Evolutionary conservation across 176 grass and related monocot species (phyloP).

Genomic region (Carex scoparia): DNA sequence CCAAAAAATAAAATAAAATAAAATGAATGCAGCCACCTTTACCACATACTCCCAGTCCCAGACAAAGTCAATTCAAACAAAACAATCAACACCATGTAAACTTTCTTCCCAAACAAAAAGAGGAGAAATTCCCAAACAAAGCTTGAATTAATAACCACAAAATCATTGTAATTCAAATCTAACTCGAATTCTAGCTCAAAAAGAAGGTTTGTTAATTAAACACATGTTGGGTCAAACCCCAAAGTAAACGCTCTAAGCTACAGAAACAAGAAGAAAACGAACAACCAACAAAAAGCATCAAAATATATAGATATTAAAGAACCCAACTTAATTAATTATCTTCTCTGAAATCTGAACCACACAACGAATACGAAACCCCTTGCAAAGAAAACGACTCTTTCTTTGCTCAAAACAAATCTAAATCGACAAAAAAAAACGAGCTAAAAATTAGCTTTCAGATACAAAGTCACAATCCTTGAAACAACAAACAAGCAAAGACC

Average conservation of each 20-base stretch:
- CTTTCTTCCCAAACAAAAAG: slow-evolving; percentile 7
- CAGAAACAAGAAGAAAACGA: slow-evolving; percentile 17
- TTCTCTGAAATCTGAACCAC: slow-evolving; percentile 6
- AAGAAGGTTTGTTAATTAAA: neutral
- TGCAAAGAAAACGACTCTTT: neutral
- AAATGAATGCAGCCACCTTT: slow-evolving; percentile 18
- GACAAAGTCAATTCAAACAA: slow-evolving; percentile 18
- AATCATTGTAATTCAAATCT: neutral
- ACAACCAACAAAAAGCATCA: neutral
- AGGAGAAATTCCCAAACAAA: neutral
- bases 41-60: slow-evolving; percentile 10
- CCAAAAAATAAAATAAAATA: slow-evolving; percentile 1
- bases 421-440: neutral
- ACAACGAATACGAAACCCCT: neutral
- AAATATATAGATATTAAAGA: neutral
- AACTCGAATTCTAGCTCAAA: neutral
- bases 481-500: neutral
- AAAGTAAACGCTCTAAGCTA: slow-evolving; percentile 24
- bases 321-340: neutral
- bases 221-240: slow-evolving; percentile 19
- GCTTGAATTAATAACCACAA: neutral
- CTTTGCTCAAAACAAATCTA: slow-evolving; percentile 12
- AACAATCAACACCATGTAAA: slow-evolving; percentile 19
- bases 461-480: neutral
- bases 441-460: neutral